Evolutionary conservation across 495 filamentous ascomycete species (phyloP), one percentile per base, ranked within the genome.

Genomic region (Annulohypoxylon stygium): DNA sequence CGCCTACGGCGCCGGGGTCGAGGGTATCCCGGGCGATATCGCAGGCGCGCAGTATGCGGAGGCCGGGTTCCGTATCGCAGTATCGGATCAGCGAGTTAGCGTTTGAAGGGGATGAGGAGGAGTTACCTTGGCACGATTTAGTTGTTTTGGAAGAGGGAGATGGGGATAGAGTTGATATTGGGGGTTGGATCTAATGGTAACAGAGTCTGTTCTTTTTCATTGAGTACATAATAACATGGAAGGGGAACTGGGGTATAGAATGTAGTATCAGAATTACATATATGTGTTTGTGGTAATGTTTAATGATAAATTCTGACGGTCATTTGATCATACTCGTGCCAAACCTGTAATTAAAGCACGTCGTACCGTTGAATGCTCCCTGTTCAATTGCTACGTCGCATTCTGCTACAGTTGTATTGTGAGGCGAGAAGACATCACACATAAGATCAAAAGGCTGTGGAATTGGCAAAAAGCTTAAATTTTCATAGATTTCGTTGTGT

Each of bases 51-150:
- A 43, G 55, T 26, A 18, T 10, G 51, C 62, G n/a, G 11, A 10
- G 26, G 16, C 51, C 36, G 23, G 36, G 14, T 12, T 37, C 63
- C 12, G 18, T 16, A 25, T 39, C 30, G 34, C 14, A 45, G 25
- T 74, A 70, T 43, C 57, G 53, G 55, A 70, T 74, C 43, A 70
- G 71, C 50, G 34, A 33, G n/a, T 50, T 74, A 9, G 71, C 41
- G 3, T 74, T 70, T 20, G 71, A 74, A 5, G 66, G 50, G 3
- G 61, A 25, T 2, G 55, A 58, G 33, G 50, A n/a, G 18, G 66
- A 63, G 11, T 1, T n/a, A 54, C 68, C 34, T 1, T 71, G 68
- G 68, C 18, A 36, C 33, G 61, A 60, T 11, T n/a, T 70, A 1
- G 67, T 43, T 1, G 60, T 37, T 12, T 12, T 63, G 59, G 67